phyloP scores from a whole-genome alignment of 495 filamentous ascomycete genomes.

The Talaromyces trachyspermus region DNA sequence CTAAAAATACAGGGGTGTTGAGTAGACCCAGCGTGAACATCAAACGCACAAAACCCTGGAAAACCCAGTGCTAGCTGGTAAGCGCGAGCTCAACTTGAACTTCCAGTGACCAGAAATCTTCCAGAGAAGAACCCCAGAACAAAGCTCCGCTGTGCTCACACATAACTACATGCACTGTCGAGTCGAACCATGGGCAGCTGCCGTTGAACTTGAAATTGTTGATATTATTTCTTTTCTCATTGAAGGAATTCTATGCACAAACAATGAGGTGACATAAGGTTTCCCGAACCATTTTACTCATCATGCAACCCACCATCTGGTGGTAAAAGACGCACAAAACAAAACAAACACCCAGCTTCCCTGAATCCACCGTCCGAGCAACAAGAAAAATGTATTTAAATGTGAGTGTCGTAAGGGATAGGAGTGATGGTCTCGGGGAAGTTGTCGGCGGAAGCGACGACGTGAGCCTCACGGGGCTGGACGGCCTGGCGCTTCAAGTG shows the following conservation, averaged over 20 bases:
- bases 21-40: too few relatives aligned
- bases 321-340: slow-evolving; percentile 28
- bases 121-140: too few relatives aligned
- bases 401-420: slow-evolving; percentile 94
- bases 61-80: too few relatives aligned
- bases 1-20: too few relatives aligned
- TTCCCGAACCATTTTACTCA: slow-evolving; percentile 14
- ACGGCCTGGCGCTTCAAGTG: slow-evolving; percentile 86
- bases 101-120: too few relatives aligned
- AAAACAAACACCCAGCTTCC: slow-evolving; percentile 41
- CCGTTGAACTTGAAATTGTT: slow-evolving; percentile 31
- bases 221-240: slow-evolving; percentile 41
- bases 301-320: slow-evolving; percentile 39
- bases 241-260: slow-evolving; percentile 48
- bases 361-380: too few relatives aligned
- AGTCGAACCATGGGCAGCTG: not conserved
- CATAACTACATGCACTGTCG: too few relatives aligned
- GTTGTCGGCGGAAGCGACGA: slow-evolving; percentile 67
- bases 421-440: slow-evolving; percentile 85
- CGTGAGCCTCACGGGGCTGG: slow-evolving; percentile 70
- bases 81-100: too few relatives aligned
- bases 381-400: too few relatives aligned
- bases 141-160: not conserved
- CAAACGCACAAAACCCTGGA: too few relatives aligned
- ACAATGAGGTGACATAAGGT: slow-evolving; percentile 31